Conservation (phyloP, 2,329 filamentous ascomycete genomes). For the Xylariomycetidae sp. region DNA sequence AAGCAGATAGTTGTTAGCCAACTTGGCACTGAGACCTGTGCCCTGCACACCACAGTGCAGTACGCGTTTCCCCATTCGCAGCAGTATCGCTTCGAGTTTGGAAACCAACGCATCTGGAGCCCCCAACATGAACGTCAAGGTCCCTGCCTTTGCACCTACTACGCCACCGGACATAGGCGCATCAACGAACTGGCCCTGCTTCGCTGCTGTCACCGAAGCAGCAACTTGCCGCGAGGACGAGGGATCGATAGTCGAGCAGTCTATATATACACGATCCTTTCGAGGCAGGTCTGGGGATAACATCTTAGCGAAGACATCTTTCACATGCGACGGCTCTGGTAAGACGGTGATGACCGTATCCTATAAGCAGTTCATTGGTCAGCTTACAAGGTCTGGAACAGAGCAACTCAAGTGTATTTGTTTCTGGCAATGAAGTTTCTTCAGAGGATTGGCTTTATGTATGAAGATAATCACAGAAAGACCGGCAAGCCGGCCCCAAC, state of each 20-base stretch:
- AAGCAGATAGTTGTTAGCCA: constrained; percentile 95
- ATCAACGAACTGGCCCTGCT: constrained; percentile 78
- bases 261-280: constrained; percentile 76
- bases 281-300: constrained; percentile 49
- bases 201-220: constrained; percentile 56
- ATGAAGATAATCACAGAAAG: constrained; percentile 58
- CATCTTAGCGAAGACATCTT: constrained; percentile 74
- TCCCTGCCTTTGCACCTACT: constrained; percentile 81
- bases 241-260: constrained; percentile 95
- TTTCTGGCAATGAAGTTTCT: constrained; percentile 12
- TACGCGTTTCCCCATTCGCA: constrained; percentile 80
- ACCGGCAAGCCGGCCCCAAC: constrained; percentile 56
- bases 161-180: constrained; percentile 97
- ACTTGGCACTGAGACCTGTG: constrained; percentile 81
- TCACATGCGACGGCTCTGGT: constrained; percentile 84
- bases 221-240: constrained; percentile 77
- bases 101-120: constrained; percentile 56
- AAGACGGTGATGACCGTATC: constrained; percentile 84
- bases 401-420: neutral
- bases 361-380: no score
- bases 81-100: constrained; percentile 63
- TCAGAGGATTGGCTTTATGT: constrained; percentile 75
- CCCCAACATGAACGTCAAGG: constrained; percentile 95
- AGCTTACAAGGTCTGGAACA: no score
- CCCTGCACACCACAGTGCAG: constrained; percentile 83